These are phyloP conservation scores for Neurospora sublineolata DNA, from an alignment of 495 filamentous ascomycete genomes.

Conservation along the genomic window DNA sequence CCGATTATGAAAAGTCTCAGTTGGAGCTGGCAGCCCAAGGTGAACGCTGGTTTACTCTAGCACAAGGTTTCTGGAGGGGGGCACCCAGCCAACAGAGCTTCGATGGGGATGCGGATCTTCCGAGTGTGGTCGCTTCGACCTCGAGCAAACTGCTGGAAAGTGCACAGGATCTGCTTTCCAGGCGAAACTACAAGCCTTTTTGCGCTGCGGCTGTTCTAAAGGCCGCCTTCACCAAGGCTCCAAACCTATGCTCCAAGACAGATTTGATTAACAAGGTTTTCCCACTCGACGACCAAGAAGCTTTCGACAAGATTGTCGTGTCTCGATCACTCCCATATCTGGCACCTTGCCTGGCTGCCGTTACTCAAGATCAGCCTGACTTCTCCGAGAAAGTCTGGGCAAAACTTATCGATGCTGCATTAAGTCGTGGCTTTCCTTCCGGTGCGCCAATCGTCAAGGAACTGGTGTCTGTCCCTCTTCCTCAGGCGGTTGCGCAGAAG, in stretches of 20 bases:
- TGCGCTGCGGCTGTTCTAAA: constrained; percentile 57
- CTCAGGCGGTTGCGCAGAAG: constrained; percentile 15
- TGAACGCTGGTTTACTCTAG: constrained; percentile 50
- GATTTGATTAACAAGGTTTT: constrained; percentile 10
- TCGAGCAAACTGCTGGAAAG: constrained; percentile 22
- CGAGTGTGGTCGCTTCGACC: neutral
- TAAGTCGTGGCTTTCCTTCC: constrained; percentile 11
- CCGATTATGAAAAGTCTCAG: constrained; percentile 61
- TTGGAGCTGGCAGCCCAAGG: constrained; percentile 48
- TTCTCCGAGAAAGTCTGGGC: constrained; percentile 26
- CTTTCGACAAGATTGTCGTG: constrained; percentile 17
- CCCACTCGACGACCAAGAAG: constrained; percentile 6
- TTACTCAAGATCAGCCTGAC: constrained; percentile 25
- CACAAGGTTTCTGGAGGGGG: constrained; percentile 27
- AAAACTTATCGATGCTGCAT: constrained; percentile 19
- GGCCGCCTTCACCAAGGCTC: constrained; percentile 27
- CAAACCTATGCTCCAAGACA: constrained; percentile 10
- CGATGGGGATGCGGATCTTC: neutral
- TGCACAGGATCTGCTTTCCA: constrained; percentile 22
- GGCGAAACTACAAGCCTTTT: constrained; percentile 71
- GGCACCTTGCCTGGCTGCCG: constrained; percentile 23
- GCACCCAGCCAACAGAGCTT: neutral
- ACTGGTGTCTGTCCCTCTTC: constrained; percentile 28
- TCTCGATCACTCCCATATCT: constrained; percentile 26
- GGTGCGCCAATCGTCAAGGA: constrained; percentile 16